These are phyloP conservation scores for Metroxylon sagu DNA, from an alignment of 176 grass and related monocot species.

Conservation along the genomic window DNA sequence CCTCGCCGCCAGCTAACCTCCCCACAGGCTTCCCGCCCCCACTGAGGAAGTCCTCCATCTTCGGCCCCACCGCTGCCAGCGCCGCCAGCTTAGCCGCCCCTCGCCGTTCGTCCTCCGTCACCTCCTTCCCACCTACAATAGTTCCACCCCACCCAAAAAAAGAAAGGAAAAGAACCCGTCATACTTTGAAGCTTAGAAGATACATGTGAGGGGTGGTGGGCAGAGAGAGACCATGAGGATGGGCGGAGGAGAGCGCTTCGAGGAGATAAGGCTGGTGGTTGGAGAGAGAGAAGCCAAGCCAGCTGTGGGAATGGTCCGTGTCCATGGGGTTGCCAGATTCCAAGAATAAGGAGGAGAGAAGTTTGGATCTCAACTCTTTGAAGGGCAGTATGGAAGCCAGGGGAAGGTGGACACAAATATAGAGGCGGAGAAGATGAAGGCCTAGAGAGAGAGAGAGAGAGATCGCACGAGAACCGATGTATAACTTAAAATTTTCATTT, in stretches of 20 bases:
- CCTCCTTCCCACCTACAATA: slow-evolving; percentile 19
- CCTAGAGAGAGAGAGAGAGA: slow-evolving; percentile 12
- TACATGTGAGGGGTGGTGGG: neutral
- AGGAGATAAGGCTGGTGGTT: neutral
- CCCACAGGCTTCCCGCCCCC: neutral
- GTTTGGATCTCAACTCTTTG: too few relatives aligned
- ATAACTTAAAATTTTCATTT: neutral
- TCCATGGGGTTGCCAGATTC: slow-evolving; percentile 17
- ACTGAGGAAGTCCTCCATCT: slow-evolving; percentile 64
- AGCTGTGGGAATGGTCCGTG: slow-evolving; percentile 61
- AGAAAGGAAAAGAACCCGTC: neutral
- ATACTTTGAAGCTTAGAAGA: too few relatives aligned
- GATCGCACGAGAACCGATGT: slow-evolving; percentile 29
- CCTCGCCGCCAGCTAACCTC: neutral
- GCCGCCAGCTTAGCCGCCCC: slow-evolving; percentile 53
- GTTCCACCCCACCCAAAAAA: neutral
- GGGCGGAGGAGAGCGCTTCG: slow-evolving; percentile 17
- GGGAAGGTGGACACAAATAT: slow-evolving; percentile 33
- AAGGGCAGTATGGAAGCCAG: slow-evolving; percentile 7
- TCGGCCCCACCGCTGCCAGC: slow-evolving; percentile 33
- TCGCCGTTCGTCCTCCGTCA: slow-evolving; percentile 45
- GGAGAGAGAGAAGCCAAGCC: slow-evolving; percentile 70
- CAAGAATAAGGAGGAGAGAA: slow-evolving; percentile 13
- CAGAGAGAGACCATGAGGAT: slow-evolving; percentile 6
- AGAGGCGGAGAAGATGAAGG: slow-evolving; percentile 23